Conservation (phyloP, 345 rosid genomes). For the Mangifera indica region DNA sequence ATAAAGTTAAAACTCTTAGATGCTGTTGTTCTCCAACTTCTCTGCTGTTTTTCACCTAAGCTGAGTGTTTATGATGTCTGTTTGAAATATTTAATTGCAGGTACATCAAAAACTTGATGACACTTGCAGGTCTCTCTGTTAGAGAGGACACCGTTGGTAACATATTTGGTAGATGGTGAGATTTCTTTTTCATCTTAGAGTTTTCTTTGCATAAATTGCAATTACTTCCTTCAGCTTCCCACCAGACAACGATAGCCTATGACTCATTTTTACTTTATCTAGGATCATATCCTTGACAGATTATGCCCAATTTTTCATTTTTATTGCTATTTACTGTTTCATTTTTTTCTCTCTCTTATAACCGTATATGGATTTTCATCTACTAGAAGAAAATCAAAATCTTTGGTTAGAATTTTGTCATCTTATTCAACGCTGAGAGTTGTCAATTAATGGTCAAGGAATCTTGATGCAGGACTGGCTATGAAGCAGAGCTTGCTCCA, state of each 20-base stretch:
- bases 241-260: no score
- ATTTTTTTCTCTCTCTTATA: neutral
- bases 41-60: neutral
- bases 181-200: slow-evolving; percentile 12
- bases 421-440: neutral
- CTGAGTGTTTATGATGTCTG: neutral
- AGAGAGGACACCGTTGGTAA: slow-evolving; percentile 96
- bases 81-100: slow-evolving; percentile 36
- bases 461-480: slow-evolving; percentile 58
- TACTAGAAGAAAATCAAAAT: neutral
- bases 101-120: slow-evolving; percentile 75
- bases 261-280: no score
- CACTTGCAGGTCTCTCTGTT: slow-evolving; percentile 66
- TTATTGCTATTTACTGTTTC: neutral
- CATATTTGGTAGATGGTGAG: slow-evolving; percentile 90
- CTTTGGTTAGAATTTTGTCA: no score
- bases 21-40: neutral
- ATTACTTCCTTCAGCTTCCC: neutral
- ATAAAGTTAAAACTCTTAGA: neutral
- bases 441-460: neutral
- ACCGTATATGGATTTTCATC: neutral
- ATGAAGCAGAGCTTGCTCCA: slow-evolving; percentile 62
- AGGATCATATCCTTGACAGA: neutral
- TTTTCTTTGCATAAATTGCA: slow-evolving; percentile 5
- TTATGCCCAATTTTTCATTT: neutral